Evolutionary conservation across 148 eudicot genomes (phyloP), one percentile per base, ranked within the genome.

Genomic region (Rhododendron kiyosumense): DNA sequence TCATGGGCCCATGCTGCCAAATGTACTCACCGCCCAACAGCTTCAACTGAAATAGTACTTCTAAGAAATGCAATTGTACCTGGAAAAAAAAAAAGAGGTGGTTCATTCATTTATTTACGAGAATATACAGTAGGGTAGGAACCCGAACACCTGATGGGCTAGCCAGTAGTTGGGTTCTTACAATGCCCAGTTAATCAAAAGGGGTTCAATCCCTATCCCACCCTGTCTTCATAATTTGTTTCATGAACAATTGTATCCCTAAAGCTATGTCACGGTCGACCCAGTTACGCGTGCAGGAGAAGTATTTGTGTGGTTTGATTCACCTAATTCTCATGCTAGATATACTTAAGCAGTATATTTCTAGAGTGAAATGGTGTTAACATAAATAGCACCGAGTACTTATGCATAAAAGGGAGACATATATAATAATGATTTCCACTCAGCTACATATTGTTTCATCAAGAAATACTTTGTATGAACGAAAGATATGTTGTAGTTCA

Each of bases 1-100:
- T 95, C 92, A 90, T 95, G 98, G 86, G 96, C 94, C 84, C 98
- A 98, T 8, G 93, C 99, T 76, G 96, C 94, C 91, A 96, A 90
- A 91, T 96, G 94, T 41, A 95, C 98, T 84, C 99, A 98, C 57
- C 95, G 93, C 51, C 94, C 97, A 88, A 95, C 91, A 81, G 98
- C 99, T 94, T 95, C 99, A 46, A 96, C 90, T 74, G 99, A 95
- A 83, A 96, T 91, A 36, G 38, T 36, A 90, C 98, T 96, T 91
- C 93, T 93, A 51, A 95, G 95, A 86, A 96, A 94, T 71, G 99
- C 97, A 77, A 93, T 85, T 52, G 96, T 92, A 90, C 98, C 99
- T 97, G 85, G 41, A 86, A 90, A 45, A 79, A 80, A 79, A 79
- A 80, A 79, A 26, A 46, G 45, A 63, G 84, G 78, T 34, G 57